Evolutionary conservation across 768 basidiomycete species (phyloP).

Genomic region (Pleurotus tuber-regium): DNA sequence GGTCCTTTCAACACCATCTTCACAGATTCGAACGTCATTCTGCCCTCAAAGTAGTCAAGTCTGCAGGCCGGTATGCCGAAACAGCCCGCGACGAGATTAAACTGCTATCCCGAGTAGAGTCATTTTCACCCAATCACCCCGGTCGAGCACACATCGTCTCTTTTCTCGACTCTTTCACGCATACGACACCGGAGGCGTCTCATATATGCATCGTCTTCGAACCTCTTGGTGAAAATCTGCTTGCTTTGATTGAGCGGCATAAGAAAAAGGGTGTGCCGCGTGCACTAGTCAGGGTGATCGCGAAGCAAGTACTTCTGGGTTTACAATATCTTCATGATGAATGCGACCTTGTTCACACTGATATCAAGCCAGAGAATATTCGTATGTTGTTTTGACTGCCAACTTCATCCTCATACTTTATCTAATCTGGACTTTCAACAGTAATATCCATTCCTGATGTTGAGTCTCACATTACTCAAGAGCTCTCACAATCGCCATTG

Average conservation of each 20-base stretch:
- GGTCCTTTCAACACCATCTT: not conserved
- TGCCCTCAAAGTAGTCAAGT: conserved; percentile 94
- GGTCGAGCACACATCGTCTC: conserved; percentile 83
- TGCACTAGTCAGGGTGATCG: conserved; percentile 79
- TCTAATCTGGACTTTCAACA: conserved; percentile 22
- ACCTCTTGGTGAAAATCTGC: conserved; percentile 76
- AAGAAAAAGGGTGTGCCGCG: conserved; percentile 83
- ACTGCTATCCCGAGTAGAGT: conserved; percentile 73
- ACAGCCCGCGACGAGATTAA: conserved; percentile 97
- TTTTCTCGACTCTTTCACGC: conserved; percentile 87
- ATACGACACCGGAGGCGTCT: conserved; percentile 53
- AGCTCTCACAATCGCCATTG: conserved; percentile 64
- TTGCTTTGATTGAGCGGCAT: conserved; percentile 72
- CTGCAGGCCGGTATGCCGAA: conserved; percentile 92
- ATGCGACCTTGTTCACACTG: conserved; percentile 90
- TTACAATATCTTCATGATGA: conserved; percentile 91
- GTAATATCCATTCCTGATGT: conserved; percentile 84
- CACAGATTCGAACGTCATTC: conserved; percentile 71
- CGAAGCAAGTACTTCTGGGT: conserved; percentile 84
- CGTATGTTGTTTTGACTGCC: conserved; percentile 71
- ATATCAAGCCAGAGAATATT: conserved; percentile 95
- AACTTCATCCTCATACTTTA: conserved; percentile 15
- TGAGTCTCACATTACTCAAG: conserved; percentile 67
- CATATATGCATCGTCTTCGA: conserved; percentile 94
- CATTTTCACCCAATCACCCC: conserved; percentile 70